These are phyloP conservation scores for Liriodendron chinense DNA, from an alignment of 164 flowering plant genomes.

Conservation along the genomic window DNA sequence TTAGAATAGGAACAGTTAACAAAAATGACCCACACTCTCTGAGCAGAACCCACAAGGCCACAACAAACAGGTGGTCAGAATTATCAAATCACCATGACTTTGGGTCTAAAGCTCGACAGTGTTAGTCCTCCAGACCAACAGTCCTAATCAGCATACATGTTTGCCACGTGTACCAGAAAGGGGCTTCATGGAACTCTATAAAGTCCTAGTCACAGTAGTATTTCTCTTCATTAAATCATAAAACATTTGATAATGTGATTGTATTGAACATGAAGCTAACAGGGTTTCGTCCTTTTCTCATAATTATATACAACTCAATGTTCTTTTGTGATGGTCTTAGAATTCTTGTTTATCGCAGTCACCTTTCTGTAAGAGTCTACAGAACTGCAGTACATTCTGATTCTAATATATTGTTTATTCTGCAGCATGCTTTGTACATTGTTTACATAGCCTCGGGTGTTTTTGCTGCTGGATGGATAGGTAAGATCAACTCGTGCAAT, in stretches of 20 bases:
- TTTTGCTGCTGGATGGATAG: slow-evolving; percentile 96
- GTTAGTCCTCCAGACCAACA: too few species aligned
- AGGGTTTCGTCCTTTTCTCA: background rate
- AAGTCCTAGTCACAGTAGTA: too few species aligned
- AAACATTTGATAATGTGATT: background rate
- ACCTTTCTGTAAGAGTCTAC: background rate
- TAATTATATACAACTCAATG: background rate
- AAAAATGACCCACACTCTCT: too few species aligned
- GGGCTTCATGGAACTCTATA: too few species aligned
- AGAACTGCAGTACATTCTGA: background rate
- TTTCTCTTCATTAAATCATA: too few species aligned
- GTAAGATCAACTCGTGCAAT: slow-evolving; percentile 37
- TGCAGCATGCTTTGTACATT: slow-evolving; percentile 78
- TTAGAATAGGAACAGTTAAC: too few species aligned
- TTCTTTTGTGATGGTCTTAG: background rate
- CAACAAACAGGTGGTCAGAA: too few species aligned
- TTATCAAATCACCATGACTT: too few species aligned
- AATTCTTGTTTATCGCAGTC: background rate
- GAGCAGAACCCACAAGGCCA: too few species aligned
- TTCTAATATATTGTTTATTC: slow-evolving; percentile 18
- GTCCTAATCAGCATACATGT: too few species aligned
- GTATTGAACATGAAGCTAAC: background rate
- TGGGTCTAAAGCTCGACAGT: too few species aligned
- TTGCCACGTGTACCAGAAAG: too few species aligned
- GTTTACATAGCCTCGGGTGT: slow-evolving; percentile 84